Evolutionary conservation across 208 protist genomes (phyloP).

Genomic region (Trypanosoma theileri): DNA sequence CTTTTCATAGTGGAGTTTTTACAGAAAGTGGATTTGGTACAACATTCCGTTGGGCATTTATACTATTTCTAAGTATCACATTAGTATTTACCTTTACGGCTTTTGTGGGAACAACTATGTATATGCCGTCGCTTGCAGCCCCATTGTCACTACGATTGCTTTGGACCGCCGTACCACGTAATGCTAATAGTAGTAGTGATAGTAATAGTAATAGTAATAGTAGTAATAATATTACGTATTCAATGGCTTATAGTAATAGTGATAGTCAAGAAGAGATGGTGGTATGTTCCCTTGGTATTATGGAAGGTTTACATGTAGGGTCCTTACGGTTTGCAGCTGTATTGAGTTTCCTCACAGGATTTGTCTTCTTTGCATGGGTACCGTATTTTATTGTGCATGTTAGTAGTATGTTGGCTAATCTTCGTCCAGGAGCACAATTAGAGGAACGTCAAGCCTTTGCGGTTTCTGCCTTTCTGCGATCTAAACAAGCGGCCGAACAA

Average conservation of each 20-base stretch:
- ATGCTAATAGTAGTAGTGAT: background rate
- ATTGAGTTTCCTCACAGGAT: slow-evolving; percentile 12
- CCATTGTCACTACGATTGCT: slow-evolving; percentile 21
- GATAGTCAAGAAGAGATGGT: background rate
- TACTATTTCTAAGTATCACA: slow-evolving; percentile 2
- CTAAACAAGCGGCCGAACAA: slow-evolving; percentile 14
- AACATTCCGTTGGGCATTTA: slow-evolving; percentile 9
- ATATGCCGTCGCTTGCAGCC: slow-evolving; percentile 8
- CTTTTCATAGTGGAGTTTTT: slow-evolving; percentile 11
- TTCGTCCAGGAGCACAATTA: slow-evolving; percentile 3
- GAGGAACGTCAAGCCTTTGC: slow-evolving; percentile 9
- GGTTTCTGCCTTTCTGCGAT: slow-evolving; percentile 21
- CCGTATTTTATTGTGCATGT: slow-evolving; percentile 27
- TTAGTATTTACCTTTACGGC: slow-evolving; percentile 4
- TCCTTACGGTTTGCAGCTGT: slow-evolving; percentile 4
- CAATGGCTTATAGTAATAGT: too few species aligned
- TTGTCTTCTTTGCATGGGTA: slow-evolving; percentile 23
- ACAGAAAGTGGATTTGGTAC: slow-evolving; percentile 25
- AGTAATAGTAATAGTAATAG: background rate
- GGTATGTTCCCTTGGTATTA: slow-evolving; percentile 22
- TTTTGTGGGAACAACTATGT: slow-evolving; percentile 18
- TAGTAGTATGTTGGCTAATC: slow-evolving; percentile 12
- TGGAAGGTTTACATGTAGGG: slow-evolving; percentile 1
- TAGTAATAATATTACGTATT: background rate
- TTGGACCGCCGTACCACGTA: slow-evolving; percentile 13